Base-by-base conservation (phyloP, 2,329 filamentous ascomycete species). In the Cyphellophora europaea region DNA sequence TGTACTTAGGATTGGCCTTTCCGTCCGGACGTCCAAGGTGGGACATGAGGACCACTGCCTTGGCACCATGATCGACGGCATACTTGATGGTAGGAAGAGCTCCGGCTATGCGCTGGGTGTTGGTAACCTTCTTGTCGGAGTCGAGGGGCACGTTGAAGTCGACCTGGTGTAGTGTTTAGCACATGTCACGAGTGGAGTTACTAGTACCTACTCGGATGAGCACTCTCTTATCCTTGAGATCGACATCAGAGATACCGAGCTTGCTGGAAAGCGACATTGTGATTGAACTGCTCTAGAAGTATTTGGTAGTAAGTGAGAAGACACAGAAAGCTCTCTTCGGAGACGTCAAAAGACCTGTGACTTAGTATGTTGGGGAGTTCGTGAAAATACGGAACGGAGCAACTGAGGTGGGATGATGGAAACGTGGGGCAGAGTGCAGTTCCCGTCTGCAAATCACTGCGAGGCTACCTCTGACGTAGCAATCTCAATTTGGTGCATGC, bases 101-200 rank as follows among this genome's bases (percentile, higher is more conserved):
- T 57, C 91, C 93, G 55, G 86, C 88, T 57, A 98, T 98, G 64
- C 91, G 88, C 72, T 98, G 91, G 67, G 81, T 86, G 77, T 98
- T 98, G 63, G 91, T 96, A 63, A 98, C 77, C 38, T 93, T 88
- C 71, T 87, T 93, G 60, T 91, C 72, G 51, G 71, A 76, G 60
- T 98, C 87, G 57, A 98, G 86, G 47, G 91, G 91, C 38, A 98
- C 93, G 67, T 98, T 98, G 80, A 98, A 98, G 77, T 98, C 91
- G 63, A 98, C 89, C 88, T 94, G 55, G 27, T 31, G 29, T 14
- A 15, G 14, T 11, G 4, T 11, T 15, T 12, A 13, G 19, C n/a
- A n/a, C n/a, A n/a, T n/a, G n/a, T n/a, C n/a, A n/a, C n/a, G n/a
- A n/a, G n/a, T n/a, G n/a, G n/a, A n/a, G n/a, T n/a, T n/a, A n/a